phyloP scores from a whole-genome alignment of 2,329 filamentous ascomycete genomes.

The Dothideomycetidae sp. region DNA sequence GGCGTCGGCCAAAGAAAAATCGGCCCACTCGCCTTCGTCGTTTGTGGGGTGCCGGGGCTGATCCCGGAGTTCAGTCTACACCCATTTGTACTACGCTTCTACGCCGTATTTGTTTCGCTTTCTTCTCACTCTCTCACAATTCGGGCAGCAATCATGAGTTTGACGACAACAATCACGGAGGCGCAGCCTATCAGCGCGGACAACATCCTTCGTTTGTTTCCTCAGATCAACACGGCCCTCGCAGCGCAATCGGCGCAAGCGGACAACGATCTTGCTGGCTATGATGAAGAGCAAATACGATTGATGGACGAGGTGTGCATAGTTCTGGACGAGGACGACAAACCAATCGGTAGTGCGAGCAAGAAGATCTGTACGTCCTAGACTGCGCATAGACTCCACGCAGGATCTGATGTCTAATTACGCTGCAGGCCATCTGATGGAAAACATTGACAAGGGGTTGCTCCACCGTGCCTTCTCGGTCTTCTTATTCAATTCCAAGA shows the following conservation, averaged over 20 bases:
- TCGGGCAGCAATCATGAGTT: slow-evolving; percentile 19
- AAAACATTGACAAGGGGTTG: slow-evolving; percentile 91
- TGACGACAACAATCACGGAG: slow-evolving; percentile 19
- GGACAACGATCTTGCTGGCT: slow-evolving; percentile 64
- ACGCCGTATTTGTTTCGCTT: too few species aligned
- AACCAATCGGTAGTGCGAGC: slow-evolving; percentile 87
- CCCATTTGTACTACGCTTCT: too few species aligned
- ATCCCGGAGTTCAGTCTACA: too few species aligned
- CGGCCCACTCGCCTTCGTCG: too few species aligned
- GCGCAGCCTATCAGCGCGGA: slow-evolving; percentile 55
- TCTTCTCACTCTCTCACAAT: slow-evolving; percentile 1
- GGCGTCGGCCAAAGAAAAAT: not conserved
- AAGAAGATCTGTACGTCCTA: slow-evolving; percentile 82
- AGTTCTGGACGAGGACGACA: slow-evolving; percentile 81
- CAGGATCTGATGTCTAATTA: not conserved
- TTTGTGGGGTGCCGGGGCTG: too few species aligned
- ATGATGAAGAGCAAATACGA: slow-evolving; percentile 94
- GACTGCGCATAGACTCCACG: too few species aligned
- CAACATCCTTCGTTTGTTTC: slow-evolving; percentile 76
- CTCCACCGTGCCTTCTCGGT: slow-evolving; percentile 95
- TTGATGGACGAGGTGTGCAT: slow-evolving; percentile 99
- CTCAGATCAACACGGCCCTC: slow-evolving; percentile 55
- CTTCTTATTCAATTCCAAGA: slow-evolving; percentile 91
- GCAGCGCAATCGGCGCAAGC: slow-evolving; percentile 43
- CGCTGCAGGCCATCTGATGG: slow-evolving; percentile 82